Conservation (phyloP, 257 asterid genomes). For the Coffea eugenioides region DNA sequence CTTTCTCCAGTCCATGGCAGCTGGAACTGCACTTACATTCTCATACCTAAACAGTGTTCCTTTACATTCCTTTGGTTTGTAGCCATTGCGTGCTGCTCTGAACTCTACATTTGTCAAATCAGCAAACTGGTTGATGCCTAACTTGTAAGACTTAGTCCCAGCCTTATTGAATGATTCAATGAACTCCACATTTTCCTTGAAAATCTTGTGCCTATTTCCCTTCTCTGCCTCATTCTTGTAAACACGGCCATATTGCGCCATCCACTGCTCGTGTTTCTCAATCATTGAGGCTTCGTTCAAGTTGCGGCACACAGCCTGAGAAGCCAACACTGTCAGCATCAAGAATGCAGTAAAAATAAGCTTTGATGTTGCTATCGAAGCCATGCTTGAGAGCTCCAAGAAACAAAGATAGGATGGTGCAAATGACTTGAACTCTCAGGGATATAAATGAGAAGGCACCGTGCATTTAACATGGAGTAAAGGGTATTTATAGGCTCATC, state of each 20-base stretch:
- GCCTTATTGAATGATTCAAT: slow-evolving; percentile 18
- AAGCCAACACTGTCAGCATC: background rate
- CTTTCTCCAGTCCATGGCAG: slow-evolving; percentile 10
- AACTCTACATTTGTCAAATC: slow-evolving; percentile 17
- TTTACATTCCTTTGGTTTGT: slow-evolving; percentile 14
- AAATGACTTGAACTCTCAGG: background rate
- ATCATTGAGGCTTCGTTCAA: slow-evolving; percentile 7
- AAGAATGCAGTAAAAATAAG: slow-evolving; percentile 1
- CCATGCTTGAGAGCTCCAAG: background rate
- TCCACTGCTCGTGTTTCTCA: slow-evolving; percentile 12
- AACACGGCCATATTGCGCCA: slow-evolving; percentile 5
- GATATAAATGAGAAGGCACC: background rate
- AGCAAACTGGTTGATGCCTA: slow-evolving; percentile 10
- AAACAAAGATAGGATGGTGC: background rate
- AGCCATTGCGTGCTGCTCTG: slow-evolving; percentile 7
- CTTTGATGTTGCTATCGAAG: background rate
- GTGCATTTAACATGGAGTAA: background rate
- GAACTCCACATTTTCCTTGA: slow-evolving; percentile 14
- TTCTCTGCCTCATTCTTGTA: slow-evolving; percentile 4
- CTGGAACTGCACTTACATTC: background rate
- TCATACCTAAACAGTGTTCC: slow-evolving; percentile 6
- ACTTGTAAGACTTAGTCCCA: background rate
- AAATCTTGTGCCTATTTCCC: background rate
- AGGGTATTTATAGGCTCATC: background rate
- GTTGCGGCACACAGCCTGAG: slow-evolving; percentile 9